phyloP scores from a whole-genome alignment of 2,329 filamentous ascomycete genomes.

The Stachybotrys chlorohalonatus region DNA sequence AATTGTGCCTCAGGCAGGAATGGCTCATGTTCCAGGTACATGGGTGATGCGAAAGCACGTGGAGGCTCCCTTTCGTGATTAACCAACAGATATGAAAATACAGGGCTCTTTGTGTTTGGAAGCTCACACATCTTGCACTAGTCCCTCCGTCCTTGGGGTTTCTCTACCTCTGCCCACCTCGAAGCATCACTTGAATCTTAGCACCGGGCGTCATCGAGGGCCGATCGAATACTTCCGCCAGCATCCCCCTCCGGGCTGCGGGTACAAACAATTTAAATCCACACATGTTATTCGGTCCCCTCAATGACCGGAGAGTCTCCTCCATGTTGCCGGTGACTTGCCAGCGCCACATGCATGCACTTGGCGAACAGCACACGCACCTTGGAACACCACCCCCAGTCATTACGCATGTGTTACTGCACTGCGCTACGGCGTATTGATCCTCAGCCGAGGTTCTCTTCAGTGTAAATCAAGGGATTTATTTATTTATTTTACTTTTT shows the following conservation, averaged over 20 bases:
- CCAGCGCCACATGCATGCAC: too few species aligned
- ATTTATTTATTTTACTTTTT: slow-evolving; percentile 21
- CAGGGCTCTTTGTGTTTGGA: neutral
- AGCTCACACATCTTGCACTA: neutral
- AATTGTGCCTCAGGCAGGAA: slow-evolving; percentile 14
- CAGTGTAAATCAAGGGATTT: slow-evolving; percentile 9
- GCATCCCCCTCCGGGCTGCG: too few species aligned
- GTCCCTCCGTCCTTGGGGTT: neutral
- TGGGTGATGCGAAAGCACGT: neutral
- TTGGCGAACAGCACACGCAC: too few species aligned
- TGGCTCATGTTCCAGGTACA: neutral
- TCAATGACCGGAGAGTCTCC: neutral
- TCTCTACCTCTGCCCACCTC: neutral
- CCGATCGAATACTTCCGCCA: neutral
- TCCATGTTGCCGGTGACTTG: neutral
- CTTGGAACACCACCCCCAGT: neutral
- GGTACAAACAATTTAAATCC: too few species aligned
- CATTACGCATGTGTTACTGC: neutral
- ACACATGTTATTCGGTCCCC: too few species aligned
- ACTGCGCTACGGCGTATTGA: neutral
- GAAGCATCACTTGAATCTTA: neutral
- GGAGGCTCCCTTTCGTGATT: neutral
- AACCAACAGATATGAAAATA: neutral
- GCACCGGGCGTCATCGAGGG: neutral
- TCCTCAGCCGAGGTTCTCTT: neutral